Conservation (phyloP, 2,329 filamentous ascomycete species). For the Ophiostoma sp. region DNA sequence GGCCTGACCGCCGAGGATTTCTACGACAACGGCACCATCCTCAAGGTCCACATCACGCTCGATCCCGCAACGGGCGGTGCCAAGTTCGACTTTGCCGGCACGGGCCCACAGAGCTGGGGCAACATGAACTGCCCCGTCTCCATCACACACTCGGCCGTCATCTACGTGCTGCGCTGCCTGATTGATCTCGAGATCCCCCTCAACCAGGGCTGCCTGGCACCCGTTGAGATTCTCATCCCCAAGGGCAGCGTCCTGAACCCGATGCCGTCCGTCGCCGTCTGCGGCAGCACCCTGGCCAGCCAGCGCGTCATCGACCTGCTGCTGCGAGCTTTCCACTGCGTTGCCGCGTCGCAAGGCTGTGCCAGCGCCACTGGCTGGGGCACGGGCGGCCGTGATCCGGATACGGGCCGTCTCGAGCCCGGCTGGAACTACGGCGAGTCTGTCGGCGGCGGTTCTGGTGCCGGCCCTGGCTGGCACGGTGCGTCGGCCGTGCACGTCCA, state of each 20-base stretch:
- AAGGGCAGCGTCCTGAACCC: slow-evolving; percentile 34
- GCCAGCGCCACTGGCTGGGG: slow-evolving; percentile 35
- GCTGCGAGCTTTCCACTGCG: slow-evolving; percentile 31
- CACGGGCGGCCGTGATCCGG: slow-evolving; percentile 18
- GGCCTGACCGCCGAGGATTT: slow-evolving; percentile 34
- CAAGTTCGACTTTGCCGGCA: slow-evolving; percentile 36
- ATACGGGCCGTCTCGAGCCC: slow-evolving; percentile 24
- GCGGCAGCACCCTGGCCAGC: slow-evolving; percentile 40
- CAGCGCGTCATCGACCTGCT: slow-evolving; percentile 35
- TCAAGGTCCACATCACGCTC: slow-evolving; percentile 34
- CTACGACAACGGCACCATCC: slow-evolving; percentile 38
- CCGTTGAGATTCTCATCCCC: slow-evolving; percentile 36
- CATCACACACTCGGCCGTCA: slow-evolving; percentile 33
- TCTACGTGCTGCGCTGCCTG: slow-evolving; percentile 37
- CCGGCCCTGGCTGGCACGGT: slow-evolving; percentile 32
- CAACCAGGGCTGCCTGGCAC: slow-evolving; percentile 37
- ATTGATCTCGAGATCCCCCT: slow-evolving; percentile 36
- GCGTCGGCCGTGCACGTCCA: slow-evolving; percentile 31
- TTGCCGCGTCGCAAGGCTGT: slow-evolving; percentile 33
- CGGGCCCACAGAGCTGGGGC: slow-evolving; percentile 28
- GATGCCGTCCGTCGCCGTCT: slow-evolving; percentile 27
- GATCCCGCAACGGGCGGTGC: slow-evolving; percentile 32
- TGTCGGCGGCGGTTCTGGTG: slow-evolving; percentile 35
- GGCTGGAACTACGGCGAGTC: slow-evolving; percentile 34
- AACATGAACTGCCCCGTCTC: slow-evolving; percentile 25